Percentiles rank a stretch among this genome's conserved stretches.
Conservation (phyloP, 345 rosid genomes). For the Jatropha curcas region DNA sequence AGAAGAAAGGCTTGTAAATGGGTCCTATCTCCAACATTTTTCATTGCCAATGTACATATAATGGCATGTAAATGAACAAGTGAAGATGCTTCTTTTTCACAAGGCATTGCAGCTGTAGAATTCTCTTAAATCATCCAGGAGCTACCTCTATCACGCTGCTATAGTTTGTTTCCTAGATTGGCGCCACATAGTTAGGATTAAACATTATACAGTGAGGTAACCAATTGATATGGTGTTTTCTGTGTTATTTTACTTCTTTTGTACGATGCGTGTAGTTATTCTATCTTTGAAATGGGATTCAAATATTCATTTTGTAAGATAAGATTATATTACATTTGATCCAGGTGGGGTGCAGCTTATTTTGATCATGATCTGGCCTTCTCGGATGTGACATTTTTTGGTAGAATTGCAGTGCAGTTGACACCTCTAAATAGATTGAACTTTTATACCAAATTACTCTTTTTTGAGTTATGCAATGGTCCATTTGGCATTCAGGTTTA, state of each 20-base stretch:
- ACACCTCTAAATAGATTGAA: no score
- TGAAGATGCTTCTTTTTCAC: conserved; percentile 11
- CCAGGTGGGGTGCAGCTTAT: not conserved
- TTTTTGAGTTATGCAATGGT: no score
- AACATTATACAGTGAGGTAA: not conserved
- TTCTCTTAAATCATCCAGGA: not conserved
- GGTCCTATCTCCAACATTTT: not conserved
- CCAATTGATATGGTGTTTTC: not conserved
- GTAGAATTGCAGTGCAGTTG: no score
- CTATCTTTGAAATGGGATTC: not conserved
- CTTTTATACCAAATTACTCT: no score
- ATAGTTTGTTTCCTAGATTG: not conserved
- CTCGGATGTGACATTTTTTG: no score
- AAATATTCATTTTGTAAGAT: conserved; percentile 20
- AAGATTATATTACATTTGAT: not conserved
- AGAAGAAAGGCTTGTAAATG: conserved; percentile 10
- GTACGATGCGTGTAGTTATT: conserved; percentile 9
- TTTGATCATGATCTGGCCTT: not conserved
- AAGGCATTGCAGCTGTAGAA: not conserved
- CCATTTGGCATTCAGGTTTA: no score
- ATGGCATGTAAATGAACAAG: conserved; percentile 26
- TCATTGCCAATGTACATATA: conserved; percentile 31
- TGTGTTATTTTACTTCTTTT: not conserved
- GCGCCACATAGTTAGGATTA: not conserved
- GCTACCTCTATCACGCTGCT: not conserved